phyloP scores from a whole-genome alignment of 352 stramenopile species.

The Phytophthora tentaculata region DNA sequence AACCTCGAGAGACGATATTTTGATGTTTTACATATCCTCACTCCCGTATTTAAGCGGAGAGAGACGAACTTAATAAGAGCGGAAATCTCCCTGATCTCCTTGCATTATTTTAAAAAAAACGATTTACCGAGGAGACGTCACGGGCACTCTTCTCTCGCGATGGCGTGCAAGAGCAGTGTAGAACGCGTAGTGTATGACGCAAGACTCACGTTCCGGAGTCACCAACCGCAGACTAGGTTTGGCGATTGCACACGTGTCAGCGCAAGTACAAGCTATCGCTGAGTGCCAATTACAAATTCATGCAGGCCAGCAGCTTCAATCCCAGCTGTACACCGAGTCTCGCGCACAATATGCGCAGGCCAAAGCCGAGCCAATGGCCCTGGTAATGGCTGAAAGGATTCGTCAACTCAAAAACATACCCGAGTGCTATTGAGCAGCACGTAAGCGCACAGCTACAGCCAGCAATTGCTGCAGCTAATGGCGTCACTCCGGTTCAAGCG shows the following conservation, averaged over 20 bases:
- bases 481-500: background rate
- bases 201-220: background rate
- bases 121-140: background rate
- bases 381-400: background rate
- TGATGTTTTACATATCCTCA: background rate
- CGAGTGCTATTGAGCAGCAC: background rate
- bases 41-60: background rate
- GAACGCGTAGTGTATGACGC: background rate
- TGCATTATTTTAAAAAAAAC: background rate
- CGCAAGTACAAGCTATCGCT: background rate
- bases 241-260: background rate
- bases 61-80: background rate
- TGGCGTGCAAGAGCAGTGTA: background rate
- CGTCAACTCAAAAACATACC: background rate
- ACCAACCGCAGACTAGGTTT: background rate
- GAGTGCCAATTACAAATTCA: background rate
- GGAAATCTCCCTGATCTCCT: background rate
- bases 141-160: background rate
- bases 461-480: background rate
- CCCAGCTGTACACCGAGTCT: background rate
- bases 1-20: background rate
- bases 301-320: background rate
- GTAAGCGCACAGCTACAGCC: background rate
- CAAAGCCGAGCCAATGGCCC: background rate
- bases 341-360: background rate